A percentile compares a stretch with the other conserved stretches of the same genome.
Evolutionary conservation across 495 filamentous ascomycete species (phyloP).

Genomic region (Xylaria sp.): DNA sequence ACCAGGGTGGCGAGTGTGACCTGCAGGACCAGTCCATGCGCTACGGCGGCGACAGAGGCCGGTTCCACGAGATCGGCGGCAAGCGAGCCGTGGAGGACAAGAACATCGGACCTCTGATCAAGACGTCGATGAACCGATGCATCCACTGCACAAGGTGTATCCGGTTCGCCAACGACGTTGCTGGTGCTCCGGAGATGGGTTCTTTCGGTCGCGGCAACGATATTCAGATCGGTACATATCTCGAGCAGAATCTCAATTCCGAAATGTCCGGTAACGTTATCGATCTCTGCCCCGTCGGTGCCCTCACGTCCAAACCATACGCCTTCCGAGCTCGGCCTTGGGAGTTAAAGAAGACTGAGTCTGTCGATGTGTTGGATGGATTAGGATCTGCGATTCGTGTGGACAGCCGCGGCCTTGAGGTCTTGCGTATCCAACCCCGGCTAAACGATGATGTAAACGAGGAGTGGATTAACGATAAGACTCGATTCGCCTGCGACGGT

Average conservation of each 20-base stretch:
- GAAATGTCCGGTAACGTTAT: slow-evolving; percentile 98
- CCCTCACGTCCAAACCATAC: slow-evolving; percentile 94
- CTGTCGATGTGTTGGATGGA: slow-evolving; percentile 91
- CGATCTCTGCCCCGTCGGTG: slow-evolving; percentile 96
- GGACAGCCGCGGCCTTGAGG: slow-evolving; percentile 91
- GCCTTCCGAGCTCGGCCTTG: slow-evolving; percentile 96
- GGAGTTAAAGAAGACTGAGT: slow-evolving; percentile 93
- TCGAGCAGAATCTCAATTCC: slow-evolving; percentile 88
- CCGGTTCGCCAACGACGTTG: slow-evolving; percentile 96
- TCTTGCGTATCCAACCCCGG: slow-evolving; percentile 91
- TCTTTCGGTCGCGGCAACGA: slow-evolving; percentile 94
- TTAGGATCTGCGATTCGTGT: slow-evolving; percentile 94
- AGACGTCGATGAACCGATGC: slow-evolving; percentile 99
- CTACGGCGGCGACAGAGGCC: slow-evolving; percentile 93
- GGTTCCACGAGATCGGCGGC: slow-evolving; percentile 92
- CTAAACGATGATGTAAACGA: slow-evolving; percentile 98
- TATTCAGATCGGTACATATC: slow-evolving; percentile 96
- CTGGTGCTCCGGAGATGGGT: slow-evolving; percentile 92
- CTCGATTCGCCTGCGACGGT: slow-evolving; percentile 96
- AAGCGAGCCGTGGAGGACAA: slow-evolving; percentile 99
- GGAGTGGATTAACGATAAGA: slow-evolving; percentile 99
- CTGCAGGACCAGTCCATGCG: slow-evolving; percentile 99
- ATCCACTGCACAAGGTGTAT: slow-evolving; percentile 99
- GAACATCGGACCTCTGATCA: slow-evolving; percentile 97
- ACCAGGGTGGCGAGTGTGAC: slow-evolving; percentile 98